Conservation (phyloP, 106 monocot genomes). For the Phalaenopsis equestris region DNA sequence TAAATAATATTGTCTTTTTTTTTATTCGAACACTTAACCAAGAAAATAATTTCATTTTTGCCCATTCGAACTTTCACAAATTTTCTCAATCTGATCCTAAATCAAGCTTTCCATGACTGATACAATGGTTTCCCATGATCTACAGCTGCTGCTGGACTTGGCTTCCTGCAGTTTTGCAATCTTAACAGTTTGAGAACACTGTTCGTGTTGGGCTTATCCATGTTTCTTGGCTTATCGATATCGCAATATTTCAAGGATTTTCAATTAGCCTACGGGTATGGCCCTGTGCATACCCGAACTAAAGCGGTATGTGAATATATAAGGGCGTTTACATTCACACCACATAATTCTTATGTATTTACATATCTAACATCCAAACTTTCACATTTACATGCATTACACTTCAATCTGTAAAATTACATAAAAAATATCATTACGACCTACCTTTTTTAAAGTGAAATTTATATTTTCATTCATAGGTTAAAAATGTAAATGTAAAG, state of each 20-base stretch:
- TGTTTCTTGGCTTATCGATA: constrained; percentile 64
- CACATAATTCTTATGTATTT: too few relatives aligned
- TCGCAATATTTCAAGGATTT: constrained; percentile 62
- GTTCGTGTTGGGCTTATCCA: constrained; percentile 52
- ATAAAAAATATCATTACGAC: too few relatives aligned
- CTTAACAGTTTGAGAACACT: constrained; percentile 59
- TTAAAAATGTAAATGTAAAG: too few relatives aligned
- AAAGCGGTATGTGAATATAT: constrained; percentile 33
- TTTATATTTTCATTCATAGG: too few relatives aligned
- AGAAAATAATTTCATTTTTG: too few relatives aligned
- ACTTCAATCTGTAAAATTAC: too few relatives aligned
- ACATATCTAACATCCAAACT: too few relatives aligned
- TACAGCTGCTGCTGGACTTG: constrained; percentile 60
- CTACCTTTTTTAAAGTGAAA: too few relatives aligned
- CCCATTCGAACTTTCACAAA: not conserved
- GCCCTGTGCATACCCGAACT: constrained; percentile 53
- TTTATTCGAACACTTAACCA: too few relatives aligned
- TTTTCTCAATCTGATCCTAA: not conserved
- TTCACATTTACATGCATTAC: too few relatives aligned
- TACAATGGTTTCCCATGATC: not conserved
- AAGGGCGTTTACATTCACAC: too few relatives aligned
- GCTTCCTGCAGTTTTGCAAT: constrained; percentile 71
- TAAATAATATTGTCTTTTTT: too few relatives aligned
- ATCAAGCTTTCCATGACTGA: not conserved
- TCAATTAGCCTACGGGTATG: constrained; percentile 37